Base-by-base conservation (phyloP, 164 flowering plant genomes). In the Vitis vinifera region DNA sequence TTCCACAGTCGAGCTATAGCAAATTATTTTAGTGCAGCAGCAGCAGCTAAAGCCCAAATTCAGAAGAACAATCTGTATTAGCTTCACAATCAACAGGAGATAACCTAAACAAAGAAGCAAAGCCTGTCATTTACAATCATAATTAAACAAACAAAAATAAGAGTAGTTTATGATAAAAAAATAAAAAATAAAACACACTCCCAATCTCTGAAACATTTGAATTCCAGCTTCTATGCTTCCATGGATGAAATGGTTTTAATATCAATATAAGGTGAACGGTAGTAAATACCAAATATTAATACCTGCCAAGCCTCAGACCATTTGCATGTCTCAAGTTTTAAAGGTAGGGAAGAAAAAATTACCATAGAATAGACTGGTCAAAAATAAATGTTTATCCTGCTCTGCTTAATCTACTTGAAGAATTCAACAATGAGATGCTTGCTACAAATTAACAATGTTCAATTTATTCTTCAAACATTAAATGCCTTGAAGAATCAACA, bases 1-100 rank as follows among this genome's bases (percentile, higher is more conserved):
- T 17, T 73, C 57, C 30, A 47, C 44, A 37, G 37, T 65, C 70
- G 16, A 66, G 51, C 64, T 53, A 50, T 1, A 29, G 60, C 11
- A 37, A 31, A 60, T 65, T 66, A 74, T 74, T 74, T 63, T 56
- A 64, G 48, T 17, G 31, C 52, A 66, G 50, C 60, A 51, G 55
- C 62, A 69, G 49, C 73, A 59, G 69, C 60, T 55, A 67, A 51
- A 16, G 47, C 55, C 55, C 62, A 16, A 16, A 12, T 69, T 59
- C 17, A 14, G 51, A 68, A 30, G 8, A 3, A 61, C 50, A 17
- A 51, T 31, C 52, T 50, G 68, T 50, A 65, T 7, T 30, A 64
- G 55, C 31, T 59, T 66, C 37, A 62, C 50, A 62, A 59, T 27
- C 55, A 47, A 51, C 53, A 51, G 5, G 7, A 30, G 51, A 50